These are phyloP conservation scores for Osmanthus fragrans DNA, from an alignment of 257 asterid species.

Conservation along the genomic window DNA sequence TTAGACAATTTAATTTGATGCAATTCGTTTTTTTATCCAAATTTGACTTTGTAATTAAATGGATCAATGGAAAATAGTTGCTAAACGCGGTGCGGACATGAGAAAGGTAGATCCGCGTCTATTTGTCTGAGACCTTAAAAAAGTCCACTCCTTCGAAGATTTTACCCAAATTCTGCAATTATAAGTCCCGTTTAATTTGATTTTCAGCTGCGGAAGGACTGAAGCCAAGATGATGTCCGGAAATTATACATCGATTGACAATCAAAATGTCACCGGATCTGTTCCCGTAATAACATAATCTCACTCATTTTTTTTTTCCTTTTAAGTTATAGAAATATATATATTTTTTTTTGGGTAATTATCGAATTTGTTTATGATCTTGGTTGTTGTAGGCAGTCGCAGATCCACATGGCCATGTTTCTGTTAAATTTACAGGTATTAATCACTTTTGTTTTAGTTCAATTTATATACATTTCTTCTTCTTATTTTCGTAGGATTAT, in stretches of 20 bases:
- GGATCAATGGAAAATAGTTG: no score
- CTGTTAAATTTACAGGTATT: slow-evolving; percentile 75
- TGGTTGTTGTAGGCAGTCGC: slow-evolving; percentile 57
- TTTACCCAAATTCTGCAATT: not conserved
- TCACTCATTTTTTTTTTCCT: not conserved
- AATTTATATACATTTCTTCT: not conserved
- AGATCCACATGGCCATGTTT: slow-evolving; percentile 68
- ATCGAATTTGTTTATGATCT: not conserved
- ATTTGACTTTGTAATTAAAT: no score
- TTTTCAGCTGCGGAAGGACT: not conserved
- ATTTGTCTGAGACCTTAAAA: no score
- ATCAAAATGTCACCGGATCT: slow-evolving; percentile 82
- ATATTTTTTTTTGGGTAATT: slow-evolving; percentile 9
- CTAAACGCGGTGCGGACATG: no score
- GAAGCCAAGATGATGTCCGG: slow-evolving; percentile 83
- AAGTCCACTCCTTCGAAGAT: no score
- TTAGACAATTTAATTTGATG: no score
- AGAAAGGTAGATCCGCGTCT: no score
- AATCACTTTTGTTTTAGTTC: not conserved
- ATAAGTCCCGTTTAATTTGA: not conserved
- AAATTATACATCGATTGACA: slow-evolving; percentile 76
- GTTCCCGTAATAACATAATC: slow-evolving; percentile 60
- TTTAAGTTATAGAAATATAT: no score
- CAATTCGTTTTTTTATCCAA: no score
- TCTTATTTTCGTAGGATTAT: not conserved